Evolutionary conservation across 2,329 filamentous ascomycete species (phyloP).

Genomic region (Epichloe aotearoae): DNA sequence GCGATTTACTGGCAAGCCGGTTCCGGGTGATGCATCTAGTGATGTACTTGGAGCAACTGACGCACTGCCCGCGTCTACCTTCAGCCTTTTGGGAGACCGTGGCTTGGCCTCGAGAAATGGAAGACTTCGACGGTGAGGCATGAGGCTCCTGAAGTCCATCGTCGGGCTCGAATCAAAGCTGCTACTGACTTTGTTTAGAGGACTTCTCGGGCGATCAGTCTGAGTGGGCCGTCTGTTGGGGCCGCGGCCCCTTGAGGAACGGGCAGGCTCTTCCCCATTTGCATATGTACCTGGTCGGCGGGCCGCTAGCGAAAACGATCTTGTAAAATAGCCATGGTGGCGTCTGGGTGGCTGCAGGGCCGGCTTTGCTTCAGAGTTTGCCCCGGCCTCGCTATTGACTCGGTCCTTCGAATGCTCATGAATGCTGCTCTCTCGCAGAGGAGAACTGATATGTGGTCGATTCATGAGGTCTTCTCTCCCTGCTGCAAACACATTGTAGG

Average conservation of each 20-base stretch:
- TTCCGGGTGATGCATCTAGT: background rate
- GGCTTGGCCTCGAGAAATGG: conserved; percentile 11
- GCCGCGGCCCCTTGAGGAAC: background rate
- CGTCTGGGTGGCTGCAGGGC: background rate
- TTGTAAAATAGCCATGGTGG: conserved; percentile 3
- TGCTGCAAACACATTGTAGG: conserved; percentile 12
- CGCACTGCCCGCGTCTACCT: background rate
- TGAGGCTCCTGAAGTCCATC: conserved; percentile 14
- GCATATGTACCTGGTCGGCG: background rate
- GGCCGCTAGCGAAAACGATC: conserved; percentile 3
- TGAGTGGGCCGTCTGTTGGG: background rate
- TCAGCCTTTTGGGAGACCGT: background rate
- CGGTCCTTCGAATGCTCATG: background rate
- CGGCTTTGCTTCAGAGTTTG: background rate
- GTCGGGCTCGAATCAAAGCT: background rate
- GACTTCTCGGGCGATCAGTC: background rate
- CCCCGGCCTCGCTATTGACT: background rate
- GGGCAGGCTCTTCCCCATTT: background rate
- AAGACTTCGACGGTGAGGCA: conserved; percentile 19
- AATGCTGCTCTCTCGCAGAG: conserved; percentile 12
- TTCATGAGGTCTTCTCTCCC: conserved; percentile 6
- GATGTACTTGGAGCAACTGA: background rate
- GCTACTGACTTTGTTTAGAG: background rate
- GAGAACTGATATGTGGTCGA: conserved; percentile 16
- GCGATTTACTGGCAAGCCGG: background rate